Percentiles rank a stretch among this genome's conserved stretches.
These are phyloP conservation scores for Epichloe uncinata DNA, from an alignment of 2,329 filamentous ascomycete genomes.

Conservation along the genomic window DNA sequence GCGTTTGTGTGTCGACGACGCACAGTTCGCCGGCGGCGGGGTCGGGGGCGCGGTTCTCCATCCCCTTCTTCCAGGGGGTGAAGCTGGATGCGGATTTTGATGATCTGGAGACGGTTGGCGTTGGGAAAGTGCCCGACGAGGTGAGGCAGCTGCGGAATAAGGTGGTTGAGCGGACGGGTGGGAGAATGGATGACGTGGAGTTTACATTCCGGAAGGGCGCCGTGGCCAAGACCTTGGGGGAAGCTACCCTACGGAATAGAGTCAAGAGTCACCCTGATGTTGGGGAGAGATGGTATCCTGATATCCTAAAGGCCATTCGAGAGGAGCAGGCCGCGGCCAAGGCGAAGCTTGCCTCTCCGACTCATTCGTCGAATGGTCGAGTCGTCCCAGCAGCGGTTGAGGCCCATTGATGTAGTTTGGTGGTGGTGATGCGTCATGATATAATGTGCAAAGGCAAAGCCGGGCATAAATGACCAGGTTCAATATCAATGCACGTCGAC, in stretches of 20 bases:
- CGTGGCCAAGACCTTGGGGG: conserved; percentile 51
- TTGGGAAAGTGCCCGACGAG: conserved; percentile 43
- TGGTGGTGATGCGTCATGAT: too few species aligned
- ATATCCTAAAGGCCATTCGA: conserved; percentile 43
- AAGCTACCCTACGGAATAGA: conserved; percentile 73
- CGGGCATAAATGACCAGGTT: too few species aligned
- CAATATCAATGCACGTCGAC: neutral
- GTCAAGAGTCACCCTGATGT: conserved; percentile 83
- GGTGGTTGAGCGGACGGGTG: conserved; percentile 43
- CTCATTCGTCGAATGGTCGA: conserved; percentile 11
- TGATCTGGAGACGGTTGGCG: conserved; percentile 51
- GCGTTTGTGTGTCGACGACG: conserved; percentile 71
- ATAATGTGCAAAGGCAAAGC: too few species aligned
- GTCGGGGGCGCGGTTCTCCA: conserved; percentile 59
- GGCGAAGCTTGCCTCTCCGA: conserved; percentile 16
- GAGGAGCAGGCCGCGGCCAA: conserved; percentile 39
- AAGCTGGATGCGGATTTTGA: conserved; percentile 68
- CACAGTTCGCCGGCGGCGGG: conserved; percentile 63
- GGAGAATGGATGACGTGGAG: conserved; percentile 61
- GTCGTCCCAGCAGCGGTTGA: conserved; percentile 15
- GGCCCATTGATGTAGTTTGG: conserved; percentile 15
- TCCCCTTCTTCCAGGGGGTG: conserved; percentile 84
- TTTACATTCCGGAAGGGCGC: conserved; percentile 69
- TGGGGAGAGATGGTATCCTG: conserved; percentile 66
- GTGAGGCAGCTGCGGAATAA: conserved; percentile 48